Evolutionary conservation across 768 basidiomycete species (phyloP).

Genomic region (Mycena pura): DNA sequence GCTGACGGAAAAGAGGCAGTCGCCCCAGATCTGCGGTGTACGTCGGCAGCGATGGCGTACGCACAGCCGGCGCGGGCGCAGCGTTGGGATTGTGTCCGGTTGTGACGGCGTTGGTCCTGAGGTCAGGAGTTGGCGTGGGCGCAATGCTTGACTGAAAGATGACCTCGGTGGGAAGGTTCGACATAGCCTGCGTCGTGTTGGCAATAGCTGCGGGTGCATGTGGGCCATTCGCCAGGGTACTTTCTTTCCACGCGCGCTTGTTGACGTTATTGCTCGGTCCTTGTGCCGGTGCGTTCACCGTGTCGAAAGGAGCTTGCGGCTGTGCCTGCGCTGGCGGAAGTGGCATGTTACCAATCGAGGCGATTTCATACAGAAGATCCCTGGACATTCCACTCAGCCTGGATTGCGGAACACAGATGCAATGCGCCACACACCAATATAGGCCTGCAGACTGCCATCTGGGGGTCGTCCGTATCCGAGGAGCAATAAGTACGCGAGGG

Average conservation of each 20-base stretch:
- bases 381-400: background rate
- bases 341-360: constrained; percentile 14
- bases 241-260: too few relatives aligned
- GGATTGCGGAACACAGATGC: background rate
- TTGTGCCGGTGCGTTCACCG: background rate
- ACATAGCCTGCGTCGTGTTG: too few relatives aligned
- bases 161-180: too few relatives aligned
- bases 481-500: background rate
- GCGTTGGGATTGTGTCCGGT: background rate
- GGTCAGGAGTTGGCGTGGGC: too few relatives aligned
- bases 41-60: constrained; percentile 38
- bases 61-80: background rate
- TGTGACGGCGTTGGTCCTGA: background rate
- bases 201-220: too few relatives aligned
- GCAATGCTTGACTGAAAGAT: too few relatives aligned
- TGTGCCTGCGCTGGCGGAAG: background rate
- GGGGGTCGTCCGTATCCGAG: background rate
- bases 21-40: constrained; percentile 52
- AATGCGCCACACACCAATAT: constrained; percentile 33
- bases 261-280: too few relatives aligned
- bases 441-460: constrained; percentile 52
- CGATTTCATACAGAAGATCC: constrained; percentile 28
- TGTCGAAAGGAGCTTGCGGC: background rate
- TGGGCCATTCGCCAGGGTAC: too few relatives aligned
- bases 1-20: constrained; percentile 36